A percentile compares a stretch with the other conserved stretches of the same genome.
Evolutionary conservation across 2,329 filamentous ascomycete genomes (phyloP).

Genomic region (Colletotrichum lindemuthianum): DNA sequence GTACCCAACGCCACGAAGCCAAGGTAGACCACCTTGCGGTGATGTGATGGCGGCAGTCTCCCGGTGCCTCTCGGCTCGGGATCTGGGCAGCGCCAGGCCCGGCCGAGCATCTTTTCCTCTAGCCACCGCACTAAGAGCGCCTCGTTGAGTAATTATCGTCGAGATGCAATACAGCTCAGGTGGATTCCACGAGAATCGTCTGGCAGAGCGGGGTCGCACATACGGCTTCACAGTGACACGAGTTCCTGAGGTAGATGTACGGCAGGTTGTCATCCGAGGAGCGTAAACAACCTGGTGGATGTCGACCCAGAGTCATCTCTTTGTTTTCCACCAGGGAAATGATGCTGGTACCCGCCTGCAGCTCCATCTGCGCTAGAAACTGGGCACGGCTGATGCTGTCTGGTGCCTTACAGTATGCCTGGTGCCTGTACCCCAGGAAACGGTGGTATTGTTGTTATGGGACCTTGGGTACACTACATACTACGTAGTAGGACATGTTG

Average conservation of each 20-base stretch:
- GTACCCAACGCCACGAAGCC: constrained; percentile 1
- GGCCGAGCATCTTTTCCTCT: constrained; percentile 8
- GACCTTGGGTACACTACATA: too few relatives aligned
- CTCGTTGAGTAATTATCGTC: not conserved
- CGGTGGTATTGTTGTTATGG: constrained; percentile 6
- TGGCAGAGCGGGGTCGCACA: not conserved
- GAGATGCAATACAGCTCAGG: constrained; percentile 1
- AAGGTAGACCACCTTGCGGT: not conserved
- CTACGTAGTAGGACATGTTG: constrained; percentile 5
- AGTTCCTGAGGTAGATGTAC: constrained; percentile 5
- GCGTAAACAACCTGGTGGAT: not conserved
- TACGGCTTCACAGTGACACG: not conserved
- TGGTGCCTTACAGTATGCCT: not conserved
- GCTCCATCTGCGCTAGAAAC: constrained; percentile 9
- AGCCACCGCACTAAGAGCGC: not conserved
- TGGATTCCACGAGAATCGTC: constrained; percentile 2
- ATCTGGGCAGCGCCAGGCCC: constrained; percentile 16
- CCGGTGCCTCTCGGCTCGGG: constrained; percentile 10
- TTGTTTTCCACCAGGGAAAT: constrained; percentile 12
- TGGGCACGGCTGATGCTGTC: constrained; percentile 1
- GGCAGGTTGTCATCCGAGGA: constrained; percentile 6
- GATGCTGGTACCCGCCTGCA: constrained; percentile 14
- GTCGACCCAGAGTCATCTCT: not conserved
- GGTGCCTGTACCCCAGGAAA: constrained; percentile 23
- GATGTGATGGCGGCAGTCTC: constrained; percentile 5